phyloP scores from a whole-genome alignment of 1,139 yeast species.

The Komagataea norvegica region DNA sequence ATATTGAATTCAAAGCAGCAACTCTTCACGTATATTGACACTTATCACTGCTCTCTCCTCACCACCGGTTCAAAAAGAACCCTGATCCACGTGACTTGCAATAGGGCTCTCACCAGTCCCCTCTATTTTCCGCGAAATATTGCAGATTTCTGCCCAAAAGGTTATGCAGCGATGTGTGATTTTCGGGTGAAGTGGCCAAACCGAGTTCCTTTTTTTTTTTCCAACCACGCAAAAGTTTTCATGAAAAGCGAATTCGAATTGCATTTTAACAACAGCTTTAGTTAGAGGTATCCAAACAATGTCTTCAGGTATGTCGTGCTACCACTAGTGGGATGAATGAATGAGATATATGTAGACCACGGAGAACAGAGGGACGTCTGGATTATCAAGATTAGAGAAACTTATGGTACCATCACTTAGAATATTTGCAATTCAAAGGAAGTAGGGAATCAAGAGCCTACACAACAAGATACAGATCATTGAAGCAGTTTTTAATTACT shows the following conservation, averaged over 20 bases:
- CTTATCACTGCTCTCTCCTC: no score
- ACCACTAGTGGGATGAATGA: not conserved
- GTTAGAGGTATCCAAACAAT: conserved; percentile 13
- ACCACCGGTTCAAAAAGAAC: no score
- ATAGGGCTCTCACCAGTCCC: conserved; percentile 9
- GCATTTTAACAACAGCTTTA: conserved; percentile 6
- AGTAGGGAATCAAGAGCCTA: no score
- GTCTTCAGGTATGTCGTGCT: conserved; percentile 22
- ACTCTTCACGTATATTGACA: no score
- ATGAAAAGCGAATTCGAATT: conserved; percentile 9
- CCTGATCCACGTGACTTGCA: conserved; percentile 5
- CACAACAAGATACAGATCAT: no score
- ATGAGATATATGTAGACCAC: no score
- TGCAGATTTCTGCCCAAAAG: not conserved
- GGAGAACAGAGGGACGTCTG: no score
- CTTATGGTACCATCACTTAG: no score
- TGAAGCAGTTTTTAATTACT: no score
- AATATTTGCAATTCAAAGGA: no score
- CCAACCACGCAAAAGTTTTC: conserved; percentile 19
- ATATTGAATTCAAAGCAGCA: no score
- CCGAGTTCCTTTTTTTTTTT: conserved; percentile 9
- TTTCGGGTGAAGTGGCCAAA: conserved; percentile 1
- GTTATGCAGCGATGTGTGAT: conserved; percentile 7
- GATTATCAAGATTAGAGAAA: no score
- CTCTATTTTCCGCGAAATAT: not conserved